phyloP scores from a whole-genome alignment of 257 asterid genomes.

The Coffea canephora region DNA sequence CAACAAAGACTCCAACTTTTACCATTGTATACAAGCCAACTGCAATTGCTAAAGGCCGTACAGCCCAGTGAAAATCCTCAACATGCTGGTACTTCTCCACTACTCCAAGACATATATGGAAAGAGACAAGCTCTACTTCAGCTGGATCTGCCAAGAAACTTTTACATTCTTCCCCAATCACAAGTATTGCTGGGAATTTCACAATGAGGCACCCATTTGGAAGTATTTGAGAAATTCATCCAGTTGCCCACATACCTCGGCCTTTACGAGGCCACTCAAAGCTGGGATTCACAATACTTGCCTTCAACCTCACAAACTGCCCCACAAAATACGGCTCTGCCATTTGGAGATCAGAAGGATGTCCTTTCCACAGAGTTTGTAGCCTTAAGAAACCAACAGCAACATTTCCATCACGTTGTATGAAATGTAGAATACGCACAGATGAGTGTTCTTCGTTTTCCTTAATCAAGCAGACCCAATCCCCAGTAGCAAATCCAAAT shows the following conservation, averaged over 20 bases:
- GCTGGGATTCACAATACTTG: slow-evolving; percentile 36
- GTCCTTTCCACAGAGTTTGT: slow-evolving; percentile 54
- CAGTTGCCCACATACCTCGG: slow-evolving; percentile 48
- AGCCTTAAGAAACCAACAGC: slow-evolving; percentile 50
- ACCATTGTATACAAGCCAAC: slow-evolving; percentile 34
- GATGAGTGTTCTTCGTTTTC: slow-evolving; percentile 40
- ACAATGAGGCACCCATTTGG: slow-evolving; percentile 64
- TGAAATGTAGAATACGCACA: slow-evolving; percentile 50
- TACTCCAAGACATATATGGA: slow-evolving; percentile 49
- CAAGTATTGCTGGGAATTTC: slow-evolving; percentile 47
- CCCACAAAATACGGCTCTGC: slow-evolving; percentile 44
- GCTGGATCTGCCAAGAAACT: slow-evolving; percentile 55
- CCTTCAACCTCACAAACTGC: slow-evolving; percentile 47
- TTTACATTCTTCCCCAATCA: slow-evolving; percentile 25
- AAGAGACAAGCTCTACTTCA: slow-evolving; percentile 51
- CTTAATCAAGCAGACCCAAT: slow-evolving; percentile 51
- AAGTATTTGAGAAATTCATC: slow-evolving; percentile 44
- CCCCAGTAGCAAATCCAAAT: slow-evolving; percentile 54
- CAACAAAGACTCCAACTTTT: slow-evolving; percentile 42
- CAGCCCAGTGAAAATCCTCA: slow-evolving; percentile 68
- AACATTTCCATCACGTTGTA: slow-evolving; percentile 47
- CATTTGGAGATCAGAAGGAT: slow-evolving; percentile 39
- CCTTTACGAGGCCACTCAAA: slow-evolving; percentile 59
- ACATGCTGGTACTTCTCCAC: slow-evolving; percentile 53
- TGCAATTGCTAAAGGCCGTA: slow-evolving; percentile 47